Conservation (phyloP, 306 rosid genomes). For the Quercus parvula region DNA sequence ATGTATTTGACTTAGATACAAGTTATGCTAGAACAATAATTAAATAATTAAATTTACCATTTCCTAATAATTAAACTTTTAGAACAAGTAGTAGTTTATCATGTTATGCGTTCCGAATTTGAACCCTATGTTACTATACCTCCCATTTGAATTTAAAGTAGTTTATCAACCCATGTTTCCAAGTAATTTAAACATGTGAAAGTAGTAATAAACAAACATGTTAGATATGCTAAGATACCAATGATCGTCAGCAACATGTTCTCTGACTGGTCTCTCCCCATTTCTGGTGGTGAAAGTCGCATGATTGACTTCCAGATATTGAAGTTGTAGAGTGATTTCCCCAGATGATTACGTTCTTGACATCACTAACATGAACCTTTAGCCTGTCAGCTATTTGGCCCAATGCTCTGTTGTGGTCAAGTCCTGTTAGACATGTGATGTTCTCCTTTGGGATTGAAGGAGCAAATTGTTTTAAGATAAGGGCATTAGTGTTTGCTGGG, state of each 20-base stretch:
- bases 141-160: too few relatives aligned
- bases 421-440: constrained; percentile 75
- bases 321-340: constrained; percentile 92
- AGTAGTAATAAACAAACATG: not conserved
- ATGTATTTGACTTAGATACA: too few relatives aligned
- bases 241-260: constrained; percentile 47
- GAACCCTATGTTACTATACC: too few relatives aligned
- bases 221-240: constrained; percentile 44
- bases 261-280: constrained; percentile 47
- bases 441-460: constrained; percentile 81
- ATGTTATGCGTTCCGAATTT: too few relatives aligned
- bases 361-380: constrained; percentile 63
- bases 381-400: constrained; percentile 83
- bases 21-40: too few relatives aligned
- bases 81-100: too few relatives aligned
- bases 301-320: constrained; percentile 83
- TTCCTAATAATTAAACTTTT: too few relatives aligned
- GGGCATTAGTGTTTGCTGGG: constrained; percentile 92
- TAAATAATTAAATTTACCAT: too few relatives aligned
- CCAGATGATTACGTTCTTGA: constrained; percentile 84
- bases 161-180: not conserved
- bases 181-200: not conserved
- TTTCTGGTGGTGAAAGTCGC: constrained; percentile 44
- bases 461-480: constrained; percentile 76
- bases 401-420: constrained; percentile 88